Conservation (phyloP, 306 rosid genomes). For the Cicer judaicum region DNA sequence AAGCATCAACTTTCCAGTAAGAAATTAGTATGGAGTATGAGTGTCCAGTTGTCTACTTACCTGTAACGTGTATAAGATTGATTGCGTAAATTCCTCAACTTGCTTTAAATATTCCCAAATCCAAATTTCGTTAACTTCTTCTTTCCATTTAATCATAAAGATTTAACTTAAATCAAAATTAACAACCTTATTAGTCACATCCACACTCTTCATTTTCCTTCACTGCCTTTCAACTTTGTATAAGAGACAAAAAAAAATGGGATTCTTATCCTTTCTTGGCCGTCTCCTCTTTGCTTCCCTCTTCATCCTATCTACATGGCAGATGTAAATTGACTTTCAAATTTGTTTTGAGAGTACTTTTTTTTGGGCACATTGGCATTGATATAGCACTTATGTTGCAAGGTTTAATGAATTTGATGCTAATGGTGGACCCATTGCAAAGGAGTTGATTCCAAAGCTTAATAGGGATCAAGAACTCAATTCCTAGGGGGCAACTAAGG, state of each 20-base stretch:
- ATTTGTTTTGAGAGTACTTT: conserved; percentile 20
- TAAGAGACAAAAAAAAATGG: conserved; percentile 58
- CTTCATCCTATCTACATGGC: conserved; percentile 89
- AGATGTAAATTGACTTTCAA: conserved; percentile 56
- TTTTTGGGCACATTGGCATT: neutral
- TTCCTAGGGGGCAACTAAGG: conserved; percentile 62
- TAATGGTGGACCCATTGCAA: conserved; percentile 74
- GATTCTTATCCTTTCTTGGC: conserved; percentile 77
- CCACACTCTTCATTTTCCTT: neutral
- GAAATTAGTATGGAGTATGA: neutral
- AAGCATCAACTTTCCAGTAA: too few species aligned
- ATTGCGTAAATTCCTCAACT: conserved; percentile 38
- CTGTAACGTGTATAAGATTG: neutral
- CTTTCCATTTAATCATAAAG: neutral
- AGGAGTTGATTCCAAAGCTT: conserved; percentile 68
- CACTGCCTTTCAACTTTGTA: conserved; percentile 13
- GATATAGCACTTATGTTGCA: conserved; percentile 33
- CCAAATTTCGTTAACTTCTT: neutral
- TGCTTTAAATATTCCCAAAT: conserved; percentile 22
- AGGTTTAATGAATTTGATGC: conserved; percentile 77
- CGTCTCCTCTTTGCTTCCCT: conserved; percentile 83
- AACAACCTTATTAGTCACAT: too few species aligned
- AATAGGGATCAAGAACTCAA: conserved; percentile 77
- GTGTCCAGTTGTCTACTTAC: neutral
- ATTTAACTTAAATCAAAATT: neutral